These are phyloP conservation scores for Phytophthora pistaciae DNA, from an alignment of 352 stramenopile genomes.

Conservation along the genomic window DNA sequence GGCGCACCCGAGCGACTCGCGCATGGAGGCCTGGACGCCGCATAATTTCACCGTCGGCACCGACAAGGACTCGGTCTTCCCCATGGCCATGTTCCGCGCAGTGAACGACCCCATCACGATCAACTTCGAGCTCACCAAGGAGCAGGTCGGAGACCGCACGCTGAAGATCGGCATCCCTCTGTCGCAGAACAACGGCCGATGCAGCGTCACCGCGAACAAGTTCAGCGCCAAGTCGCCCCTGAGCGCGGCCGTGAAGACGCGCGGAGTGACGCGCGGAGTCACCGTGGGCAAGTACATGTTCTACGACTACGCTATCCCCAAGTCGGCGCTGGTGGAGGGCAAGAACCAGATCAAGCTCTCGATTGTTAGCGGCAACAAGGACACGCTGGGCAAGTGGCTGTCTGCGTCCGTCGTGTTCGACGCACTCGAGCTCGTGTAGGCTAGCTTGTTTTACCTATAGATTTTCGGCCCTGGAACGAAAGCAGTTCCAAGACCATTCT, in stretches of 20 bases:
- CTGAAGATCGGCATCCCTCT: conserved; percentile 58
- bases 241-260: conserved; percentile 48
- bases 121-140: conserved; percentile 43
- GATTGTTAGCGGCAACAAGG: conserved; percentile 56
- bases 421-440: conserved; percentile 52
- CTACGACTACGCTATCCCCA: conserved; percentile 58
- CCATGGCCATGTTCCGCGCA: conserved; percentile 57
- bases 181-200: conserved; percentile 50
- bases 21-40: conserved; percentile 43
- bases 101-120: conserved; percentile 61
- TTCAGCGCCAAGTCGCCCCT: conserved; percentile 43
- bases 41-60: conserved; percentile 41
- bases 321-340: conserved; percentile 40
- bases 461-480: neutral
- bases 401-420: conserved; percentile 60
- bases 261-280: conserved; percentile 56
- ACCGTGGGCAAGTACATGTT: conserved; percentile 58
- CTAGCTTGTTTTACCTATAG: neutral
- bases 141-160: conserved; percentile 38
- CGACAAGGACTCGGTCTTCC: conserved; percentile 42
- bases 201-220: conserved; percentile 50
- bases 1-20: conserved; percentile 58
- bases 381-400: conserved; percentile 49
- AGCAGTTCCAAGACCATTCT: neutral
- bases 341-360: conserved; percentile 45